Evolutionary conservation across 306 rosid genomes (phyloP), one percentile per base, ranked within the genome.

Genomic region (Acmispon strigosus): DNA sequence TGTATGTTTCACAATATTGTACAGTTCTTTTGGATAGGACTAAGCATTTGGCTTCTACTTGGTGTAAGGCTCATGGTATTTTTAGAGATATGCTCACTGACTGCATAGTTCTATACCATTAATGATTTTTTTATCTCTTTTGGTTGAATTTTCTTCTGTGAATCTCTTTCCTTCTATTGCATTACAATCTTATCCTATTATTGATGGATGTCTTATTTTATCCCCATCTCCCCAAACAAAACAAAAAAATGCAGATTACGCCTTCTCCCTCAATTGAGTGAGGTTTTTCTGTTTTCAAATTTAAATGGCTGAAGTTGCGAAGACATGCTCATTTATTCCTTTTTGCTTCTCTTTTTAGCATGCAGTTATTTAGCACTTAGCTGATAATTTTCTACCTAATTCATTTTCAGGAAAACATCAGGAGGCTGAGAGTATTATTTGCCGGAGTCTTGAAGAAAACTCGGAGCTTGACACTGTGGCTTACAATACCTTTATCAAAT

Each of bases 401-500:
- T 66, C 48, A 10, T 87, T 69, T 55, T 61, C 88, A 93, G 98
- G 90, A 58, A 85, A 85, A 76, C 81, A 93, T 80, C 78, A 60
- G 77, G 94, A 83, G 74, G 89, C 97, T 6, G 76, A 79, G 85
- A 87, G 68, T 66, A 70, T 90, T 52, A 77, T 93, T 75, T 62
- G 36, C 51, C 72, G 66, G 52, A 81, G 90, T 84, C 87, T 93
- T 57, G 82, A 85, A 77, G 76, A 70, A 45, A 78, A 66, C 76
- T 3, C 61, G 64, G 91, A 87, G 73, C 96, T 93, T n/a, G 98
- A 93, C 76, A 85, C 93, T 8, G 98, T 93, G 78, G 98, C 98
- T 48, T 90, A 85, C 84, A 93, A 90, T 76, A 86, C 96, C 72
- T 93, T 93, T 58, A 90, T 93, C 80, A 93, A 93, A 76, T 91